Evolutionary conservation across 2,329 filamentous ascomycete species (phyloP).

Genomic region (Trichoderma sp.): DNA sequence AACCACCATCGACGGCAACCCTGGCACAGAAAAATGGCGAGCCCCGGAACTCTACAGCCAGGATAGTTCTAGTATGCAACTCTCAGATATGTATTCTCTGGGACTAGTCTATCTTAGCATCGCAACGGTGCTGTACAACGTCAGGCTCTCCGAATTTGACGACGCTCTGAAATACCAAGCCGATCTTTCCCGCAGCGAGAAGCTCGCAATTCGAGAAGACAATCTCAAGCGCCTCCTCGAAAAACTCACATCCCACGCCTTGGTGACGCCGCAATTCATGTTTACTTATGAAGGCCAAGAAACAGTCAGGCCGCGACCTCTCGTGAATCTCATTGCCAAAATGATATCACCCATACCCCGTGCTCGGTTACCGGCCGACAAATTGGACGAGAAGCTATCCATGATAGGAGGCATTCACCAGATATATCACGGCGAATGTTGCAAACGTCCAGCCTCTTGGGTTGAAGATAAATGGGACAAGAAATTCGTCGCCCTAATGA

Average conservation of each 20-base stretch:
- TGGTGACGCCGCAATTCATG: slow-evolving; percentile 37
- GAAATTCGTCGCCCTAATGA: slow-evolving; percentile 30
- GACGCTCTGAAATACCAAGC: slow-evolving; percentile 34
- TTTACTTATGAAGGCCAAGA: slow-evolving; percentile 38
- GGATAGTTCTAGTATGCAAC: slow-evolving; percentile 43
- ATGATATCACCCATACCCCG: slow-evolving; percentile 38
- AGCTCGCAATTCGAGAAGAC: slow-evolving; percentile 33
- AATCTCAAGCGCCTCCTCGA: slow-evolving; percentile 37
- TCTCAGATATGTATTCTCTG: slow-evolving; percentile 49
- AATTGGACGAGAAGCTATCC: slow-evolving; percentile 42
- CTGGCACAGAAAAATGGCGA: slow-evolving; percentile 45
- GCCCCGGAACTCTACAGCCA: slow-evolving; percentile 44
- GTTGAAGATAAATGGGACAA: slow-evolving; percentile 40
- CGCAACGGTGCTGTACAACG: slow-evolving; percentile 44
- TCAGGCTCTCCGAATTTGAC: slow-evolving; percentile 40
- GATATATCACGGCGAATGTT: slow-evolving; percentile 47
- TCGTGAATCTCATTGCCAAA: slow-evolving; percentile 37
- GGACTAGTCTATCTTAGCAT: slow-evolving; percentile 47
- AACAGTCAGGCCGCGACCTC: slow-evolving; percentile 42
- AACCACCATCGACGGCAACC: slow-evolving; percentile 42
- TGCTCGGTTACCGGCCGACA: slow-evolving; percentile 35
- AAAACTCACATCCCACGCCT: slow-evolving; percentile 35
- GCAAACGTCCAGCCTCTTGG: slow-evolving; percentile 40
- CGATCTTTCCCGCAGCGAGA: slow-evolving; percentile 32
- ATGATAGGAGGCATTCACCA: slow-evolving; percentile 48